Percentiles rank a stretch among this genome's conserved stretches.
These are phyloP conservation scores for button mushroom (Agaricus bisporus) DNA, from an alignment of 768 basidiomycete genomes.

Conservation along the genomic window DNA sequence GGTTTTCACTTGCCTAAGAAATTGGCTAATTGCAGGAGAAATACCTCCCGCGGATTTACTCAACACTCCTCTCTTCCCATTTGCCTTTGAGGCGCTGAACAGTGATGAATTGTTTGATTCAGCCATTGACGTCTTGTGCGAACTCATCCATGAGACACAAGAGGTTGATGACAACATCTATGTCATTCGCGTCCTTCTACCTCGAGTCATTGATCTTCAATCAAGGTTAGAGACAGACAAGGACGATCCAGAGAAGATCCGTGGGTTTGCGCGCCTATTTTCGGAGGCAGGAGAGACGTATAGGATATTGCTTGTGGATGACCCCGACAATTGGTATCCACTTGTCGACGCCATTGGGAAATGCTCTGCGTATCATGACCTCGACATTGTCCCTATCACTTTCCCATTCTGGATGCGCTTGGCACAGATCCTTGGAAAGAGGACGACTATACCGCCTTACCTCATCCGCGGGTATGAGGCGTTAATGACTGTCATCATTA, in stretches of 20 bases:
- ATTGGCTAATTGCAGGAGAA: slow-evolving; percentile 89
- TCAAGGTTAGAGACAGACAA: slow-evolving; percentile 50
- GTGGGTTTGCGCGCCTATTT: slow-evolving; percentile 87
- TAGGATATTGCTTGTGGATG: slow-evolving; percentile 78
- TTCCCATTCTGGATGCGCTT: slow-evolving; percentile 99
- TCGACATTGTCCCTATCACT: slow-evolving; percentile 96
- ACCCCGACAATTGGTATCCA: slow-evolving; percentile 89
- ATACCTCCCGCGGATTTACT: slow-evolving; percentile 57
- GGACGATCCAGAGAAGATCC: slow-evolving; percentile 84
- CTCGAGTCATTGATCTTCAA: slow-evolving; percentile 72
- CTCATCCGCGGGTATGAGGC: slow-evolving; percentile 79
- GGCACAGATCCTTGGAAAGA: slow-evolving; percentile 83
- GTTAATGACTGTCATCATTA: slow-evolving; percentile 82
- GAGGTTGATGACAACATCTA: slow-evolving; percentile 93
- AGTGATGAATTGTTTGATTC: slow-evolving; percentile 89
- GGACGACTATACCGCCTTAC: slow-evolving; percentile 60
- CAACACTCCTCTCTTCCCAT: slow-evolving; percentile 73
- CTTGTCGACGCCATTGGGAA: slow-evolving; percentile 92
- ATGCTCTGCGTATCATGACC: slow-evolving; percentile 87
- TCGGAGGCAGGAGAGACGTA: slow-evolving; percentile 98
- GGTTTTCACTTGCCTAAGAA: slow-evolving; percentile 77
- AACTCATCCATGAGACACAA: slow-evolving; percentile 96
- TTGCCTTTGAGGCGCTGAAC: slow-evolving; percentile 77
- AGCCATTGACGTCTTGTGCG: slow-evolving; percentile 88
- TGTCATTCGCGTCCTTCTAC: slow-evolving; percentile 83